Evolutionary conservation across 2,329 filamentous ascomycete genomes (phyloP).

Genomic region (Hypoxylon sp.): DNA sequence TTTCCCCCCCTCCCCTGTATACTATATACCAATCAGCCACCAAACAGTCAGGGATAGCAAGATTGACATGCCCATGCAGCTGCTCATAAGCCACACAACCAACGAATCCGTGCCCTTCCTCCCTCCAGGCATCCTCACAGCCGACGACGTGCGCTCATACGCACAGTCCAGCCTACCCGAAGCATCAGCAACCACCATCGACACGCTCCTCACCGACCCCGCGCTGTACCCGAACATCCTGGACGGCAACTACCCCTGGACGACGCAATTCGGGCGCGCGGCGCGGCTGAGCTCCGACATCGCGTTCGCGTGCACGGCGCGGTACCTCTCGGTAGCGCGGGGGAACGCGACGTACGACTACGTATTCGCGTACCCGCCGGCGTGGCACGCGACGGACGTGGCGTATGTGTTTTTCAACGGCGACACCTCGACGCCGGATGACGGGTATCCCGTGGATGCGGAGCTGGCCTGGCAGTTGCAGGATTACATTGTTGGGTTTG

Average conservation of each 20-base stretch:
- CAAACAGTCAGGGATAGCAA: no score
- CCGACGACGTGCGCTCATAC: conserved; percentile 46
- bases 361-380: conserved; percentile 67
- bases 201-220: conserved; percentile 58
- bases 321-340: conserved; percentile 64
- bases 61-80: conserved; percentile 20
- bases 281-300: conserved; percentile 61
- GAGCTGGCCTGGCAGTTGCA: conserved; percentile 56
- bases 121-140: conserved; percentile 59
- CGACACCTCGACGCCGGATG: conserved; percentile 48
- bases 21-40: background rate
- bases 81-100: conserved; percentile 58
- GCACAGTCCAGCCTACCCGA: conserved; percentile 34
- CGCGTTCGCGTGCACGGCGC: conserved; percentile 66
- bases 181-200: conserved; percentile 49
- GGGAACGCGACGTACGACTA: conserved; percentile 65
- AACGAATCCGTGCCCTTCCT: conserved; percentile 64
- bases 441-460: conserved; percentile 50
- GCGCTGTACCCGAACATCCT: conserved; percentile 63
- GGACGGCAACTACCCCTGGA: conserved; percentile 60
- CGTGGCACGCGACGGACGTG: conserved; percentile 67
- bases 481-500: conserved; percentile 57
- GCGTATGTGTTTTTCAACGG: conserved; percentile 67
- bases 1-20: background rate
- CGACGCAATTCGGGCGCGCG: conserved; percentile 59